Base-by-base conservation (phyloP, 2,329 filamentous ascomycete genomes). In the Paraphaeosphaeria sporulosa region DNA sequence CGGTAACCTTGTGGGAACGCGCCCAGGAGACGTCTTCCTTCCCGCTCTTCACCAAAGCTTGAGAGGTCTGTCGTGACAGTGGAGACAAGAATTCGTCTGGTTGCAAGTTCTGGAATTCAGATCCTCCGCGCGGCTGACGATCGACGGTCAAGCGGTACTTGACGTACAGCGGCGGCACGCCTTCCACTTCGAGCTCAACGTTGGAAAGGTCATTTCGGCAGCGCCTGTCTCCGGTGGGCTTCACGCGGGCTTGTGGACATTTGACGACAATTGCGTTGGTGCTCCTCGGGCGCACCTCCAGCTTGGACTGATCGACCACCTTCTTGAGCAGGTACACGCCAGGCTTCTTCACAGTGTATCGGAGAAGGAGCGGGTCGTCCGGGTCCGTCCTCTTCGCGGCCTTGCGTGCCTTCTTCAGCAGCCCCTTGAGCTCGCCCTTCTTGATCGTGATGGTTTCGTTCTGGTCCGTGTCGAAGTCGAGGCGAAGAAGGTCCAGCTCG, bases 141-240 rank as follows among this genome's bases (percentile, higher is more conserved):
- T 98, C 97, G 68, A 97, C 89, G 7, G 89, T 90, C 56, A 93
- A 90, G 70, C 92, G 95, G 78, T 99, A 99, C 69, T 92, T 92
- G 68, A 99, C 91, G 75, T 94, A 94, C 65, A 99, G 83, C 3
- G 95, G 95, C 2, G 96, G 92, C 0, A 93, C 96, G 19, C 95
- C 95, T 65, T 91, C 85, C 4, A 97, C 92, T 70, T 94, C 89
- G 54, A 99, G 82, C 19, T 89, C 86, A 48, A 98, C 82, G 71
- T 97, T 88, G 1, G 95, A 98, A 38, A 98, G 80, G 68, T 99
- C 94, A 55, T 92, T 92, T 55, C 90, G 87, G 76, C 95, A 99
- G 71, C 91, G 90, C 64, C 91, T 85, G 1, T 85, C 82, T 23
- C 86, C 84, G 7, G 88, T 83, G 1, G 86, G 84, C 63, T 88